Base-by-base conservation (phyloP, 1,284 basidiomycete genomes). In the Leucoagaricus sp. region DNA sequence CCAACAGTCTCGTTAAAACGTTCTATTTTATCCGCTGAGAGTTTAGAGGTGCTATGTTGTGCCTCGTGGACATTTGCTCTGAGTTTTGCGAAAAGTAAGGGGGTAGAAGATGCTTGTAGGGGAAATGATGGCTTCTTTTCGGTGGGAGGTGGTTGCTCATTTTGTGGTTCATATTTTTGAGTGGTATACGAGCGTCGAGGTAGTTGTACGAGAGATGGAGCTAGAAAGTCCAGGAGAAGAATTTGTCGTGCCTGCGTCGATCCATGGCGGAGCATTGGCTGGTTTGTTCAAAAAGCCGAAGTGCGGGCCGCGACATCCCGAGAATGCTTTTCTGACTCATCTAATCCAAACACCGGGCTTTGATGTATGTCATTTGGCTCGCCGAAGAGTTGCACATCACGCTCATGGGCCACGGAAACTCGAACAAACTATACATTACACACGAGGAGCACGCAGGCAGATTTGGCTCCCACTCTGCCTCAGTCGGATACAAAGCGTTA, bases 341-440 rank as follows among this genome's bases (percentile, higher is more conserved):
- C n/a, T 10, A n/a, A 26, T 25, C 48, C 55, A 56, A 56, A 56
- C 19, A 50, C 31, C 17, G 31, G 12, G 33, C 25, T 29, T 33
- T 17, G n/a, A n/a, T n/a, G 15, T 50, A 31, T 25, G 28, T 25
- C 40, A 26, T 25, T 26, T 2, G 12, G 17, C 23, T 41, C 23
- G 40, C 40, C n/a, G n/a, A n/a, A 21, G 15, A 4, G 19, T n/a
- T 12, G 6, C 29, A 17, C 47, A 21, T 19, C 40, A 28, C 17
- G 12, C 75, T 58, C 55, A 91, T 91, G 90, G 91, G 91, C 21
- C 91, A 93, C 75, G 91, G 91, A 69, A 91, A 90, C 68, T 89
- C 86, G 28, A 83, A 92, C 78, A 93, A 93, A 68, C 73, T 93
- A 6, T 93, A 93, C 67, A 90, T 93, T 66, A 93, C 91, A 4